Conservation (phyloP, 805 yeast species). For the Sugiyamaella boreocaroliniensis region DNA sequence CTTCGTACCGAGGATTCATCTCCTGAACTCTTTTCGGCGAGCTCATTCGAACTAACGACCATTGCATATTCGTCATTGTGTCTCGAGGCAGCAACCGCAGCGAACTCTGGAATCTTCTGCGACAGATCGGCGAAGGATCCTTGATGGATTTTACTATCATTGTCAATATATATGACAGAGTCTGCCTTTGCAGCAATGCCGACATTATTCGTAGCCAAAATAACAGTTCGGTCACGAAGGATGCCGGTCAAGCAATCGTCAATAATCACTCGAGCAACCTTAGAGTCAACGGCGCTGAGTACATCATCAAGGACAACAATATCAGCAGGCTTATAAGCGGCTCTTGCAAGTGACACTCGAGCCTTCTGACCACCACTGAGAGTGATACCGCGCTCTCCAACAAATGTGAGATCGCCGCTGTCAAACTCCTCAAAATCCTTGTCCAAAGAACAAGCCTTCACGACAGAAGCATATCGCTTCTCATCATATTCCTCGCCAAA, state of each 20-base stretch:
- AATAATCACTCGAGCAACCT: constrained; percentile 71
- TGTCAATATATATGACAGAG: constrained; percentile 53
- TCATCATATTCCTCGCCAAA: constrained; percentile 55
- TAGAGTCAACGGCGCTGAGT: constrained; percentile 75
- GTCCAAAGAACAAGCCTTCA: constrained; percentile 56
- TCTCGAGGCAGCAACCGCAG: constrained; percentile 36
- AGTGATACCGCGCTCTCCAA: constrained; percentile 80
- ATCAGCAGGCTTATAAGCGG: constrained; percentile 60
- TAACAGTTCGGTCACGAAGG: constrained; percentile 48
- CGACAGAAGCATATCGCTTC: constrained; percentile 42
- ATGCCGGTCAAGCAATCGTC: constrained; percentile 55
- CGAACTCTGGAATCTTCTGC: constrained; percentile 40
- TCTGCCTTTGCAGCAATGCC: constrained; percentile 58
- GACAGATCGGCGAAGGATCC: constrained; percentile 57
- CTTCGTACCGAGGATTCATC: neutral
- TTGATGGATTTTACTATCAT: constrained; percentile 52
- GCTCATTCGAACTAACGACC: neutral
- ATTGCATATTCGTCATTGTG: neutral
- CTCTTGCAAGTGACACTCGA: constrained; percentile 68
- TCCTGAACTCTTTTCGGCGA: neutral
- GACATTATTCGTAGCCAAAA: constrained; percentile 70
- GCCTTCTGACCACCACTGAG: constrained; percentile 86
- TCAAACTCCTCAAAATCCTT: constrained; percentile 58
- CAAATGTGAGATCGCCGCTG: constrained; percentile 69
- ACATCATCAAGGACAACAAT: constrained; percentile 70